Percentiles rank a stretch among this genome's conserved stretches.
Conservation (phyloP, 306 rosid species). For the Echinosophora koreensis region DNA sequence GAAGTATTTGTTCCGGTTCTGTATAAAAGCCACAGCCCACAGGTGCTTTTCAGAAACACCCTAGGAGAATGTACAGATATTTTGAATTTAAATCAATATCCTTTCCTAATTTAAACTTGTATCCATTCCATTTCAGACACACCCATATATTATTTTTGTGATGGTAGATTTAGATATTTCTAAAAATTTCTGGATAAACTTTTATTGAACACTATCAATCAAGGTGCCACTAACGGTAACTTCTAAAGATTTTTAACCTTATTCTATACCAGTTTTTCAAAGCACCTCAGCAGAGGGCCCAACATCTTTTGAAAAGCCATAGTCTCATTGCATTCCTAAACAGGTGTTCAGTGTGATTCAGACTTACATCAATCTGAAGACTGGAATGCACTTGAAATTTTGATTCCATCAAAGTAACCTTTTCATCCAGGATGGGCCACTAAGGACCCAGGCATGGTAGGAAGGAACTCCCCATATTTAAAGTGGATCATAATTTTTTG, state of each 20-base stretch:
- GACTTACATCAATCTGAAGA: not conserved
- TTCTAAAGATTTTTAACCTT: not conserved
- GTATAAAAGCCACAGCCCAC: not conserved
- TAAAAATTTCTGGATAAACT: not conserved
- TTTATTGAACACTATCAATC: not conserved
- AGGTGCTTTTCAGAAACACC: not conserved
- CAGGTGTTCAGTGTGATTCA: not conserved
- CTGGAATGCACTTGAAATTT: constrained; percentile 16
- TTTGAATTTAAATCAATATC: constrained; percentile 2
- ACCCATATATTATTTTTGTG: not conserved
- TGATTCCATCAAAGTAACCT: not conserved
- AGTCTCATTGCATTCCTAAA: not conserved
- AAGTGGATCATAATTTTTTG: not conserved
- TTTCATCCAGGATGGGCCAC: constrained; percentile 17
- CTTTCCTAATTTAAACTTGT: constrained; percentile 1
- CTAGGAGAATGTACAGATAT: not conserved
- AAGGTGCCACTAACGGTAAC: not conserved
- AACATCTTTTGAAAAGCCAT: not conserved
- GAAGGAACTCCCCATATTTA: not conserved
- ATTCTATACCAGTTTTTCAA: not conserved
- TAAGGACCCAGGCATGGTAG: not conserved
- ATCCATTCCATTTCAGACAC: constrained; percentile 5
- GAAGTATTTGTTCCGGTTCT: not conserved
- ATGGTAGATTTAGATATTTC: not conserved
- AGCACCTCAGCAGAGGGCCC: not conserved